Evolutionary conservation across 768 basidiomycete species (phyloP), one percentile per base, ranked within the genome.

Genomic region (Fibroporia radiculosa): DNA sequence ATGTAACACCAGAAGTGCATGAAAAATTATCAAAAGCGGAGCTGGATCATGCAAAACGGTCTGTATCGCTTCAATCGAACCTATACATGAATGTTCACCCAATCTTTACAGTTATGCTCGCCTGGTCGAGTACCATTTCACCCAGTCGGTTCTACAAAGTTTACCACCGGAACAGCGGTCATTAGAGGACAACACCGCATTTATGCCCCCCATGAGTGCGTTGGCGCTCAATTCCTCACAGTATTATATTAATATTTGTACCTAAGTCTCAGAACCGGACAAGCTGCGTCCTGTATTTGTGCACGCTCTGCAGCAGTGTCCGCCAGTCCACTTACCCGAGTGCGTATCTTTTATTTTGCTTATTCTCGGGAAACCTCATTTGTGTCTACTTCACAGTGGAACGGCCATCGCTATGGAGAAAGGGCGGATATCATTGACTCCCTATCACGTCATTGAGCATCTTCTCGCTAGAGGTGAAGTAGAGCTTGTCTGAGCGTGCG

Each of bases 11-110:
- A 0, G 78, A 80, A 7, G 62, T 85, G 2, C 91, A 93, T 55
- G 76, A 72, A n/a, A 75, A 80, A 25, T 66, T 97, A 36, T 92
- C 93, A 0, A 78, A 82, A 36, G 82, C 82, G 16, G 93, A 97
- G 62, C 74, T 88, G 14, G 77, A 81, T 36, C 77, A 93, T 64
- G 88, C 90, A 4, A 78, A 75, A 57, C 73, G 81, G 89, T 82
- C 45, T 48, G 71, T 37, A 16, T 38, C 13, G 18, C 16, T 14
- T 24, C 25, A 31, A 23, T n/a, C n/a, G n/a, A 5, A 12, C 11
- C 3, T 26, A 13, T 16, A 8, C 31, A 14, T 14, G 16, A 39
- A 24, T 19, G n/a, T 34, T 31, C 16, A 26, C n/a, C 18, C 25
- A 4, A 11, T 14, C 28, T 14, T 16, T 14, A 20, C 44, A 92